Conservation (phyloP, 1,284 basidiomycete genomes). For the Boletus calvinii region DNA sequence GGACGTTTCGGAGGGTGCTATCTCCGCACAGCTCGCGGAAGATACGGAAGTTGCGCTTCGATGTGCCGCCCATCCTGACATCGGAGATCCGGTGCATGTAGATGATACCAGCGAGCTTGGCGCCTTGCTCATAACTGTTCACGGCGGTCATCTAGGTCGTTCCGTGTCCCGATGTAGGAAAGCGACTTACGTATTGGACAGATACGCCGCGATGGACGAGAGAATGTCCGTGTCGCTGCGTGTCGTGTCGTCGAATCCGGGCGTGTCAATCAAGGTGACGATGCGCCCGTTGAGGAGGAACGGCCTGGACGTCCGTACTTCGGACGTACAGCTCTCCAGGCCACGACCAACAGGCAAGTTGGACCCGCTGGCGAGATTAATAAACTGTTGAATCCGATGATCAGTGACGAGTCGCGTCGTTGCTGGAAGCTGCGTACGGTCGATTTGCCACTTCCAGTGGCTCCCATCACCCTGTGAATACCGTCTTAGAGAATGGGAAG, state of each 20-base stretch:
- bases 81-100: constrained; percentile 59
- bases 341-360: constrained; percentile 34
- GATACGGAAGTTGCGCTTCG: constrained; percentile 50
- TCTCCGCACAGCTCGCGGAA: constrained; percentile 55
- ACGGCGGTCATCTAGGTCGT: background rate
- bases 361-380: constrained; percentile 37
- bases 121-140: constrained; percentile 39
- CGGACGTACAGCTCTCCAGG: constrained; percentile 37
- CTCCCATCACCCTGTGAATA: constrained; percentile 42
- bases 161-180: background rate
- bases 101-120: constrained; percentile 49
- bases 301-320: constrained; percentile 33
- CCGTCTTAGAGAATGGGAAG: constrained; percentile 3
- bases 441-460: constrained; percentile 46
- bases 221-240: constrained; percentile 41
- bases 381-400: constrained; percentile 26
- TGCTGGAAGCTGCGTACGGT: constrained; percentile 32
- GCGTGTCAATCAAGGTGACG: constrained; percentile 39
- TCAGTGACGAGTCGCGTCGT: constrained; percentile 1
- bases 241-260: constrained; percentile 42
- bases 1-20: constrained; percentile 45
- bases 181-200: constrained; percentile 33
- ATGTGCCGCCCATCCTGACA: constrained; percentile 49
- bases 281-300: constrained; percentile 34
- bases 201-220: constrained; percentile 37